Base-by-base conservation (phyloP, 2,329 filamentous ascomycete genomes). In the Epichloe amarillans region DNA sequence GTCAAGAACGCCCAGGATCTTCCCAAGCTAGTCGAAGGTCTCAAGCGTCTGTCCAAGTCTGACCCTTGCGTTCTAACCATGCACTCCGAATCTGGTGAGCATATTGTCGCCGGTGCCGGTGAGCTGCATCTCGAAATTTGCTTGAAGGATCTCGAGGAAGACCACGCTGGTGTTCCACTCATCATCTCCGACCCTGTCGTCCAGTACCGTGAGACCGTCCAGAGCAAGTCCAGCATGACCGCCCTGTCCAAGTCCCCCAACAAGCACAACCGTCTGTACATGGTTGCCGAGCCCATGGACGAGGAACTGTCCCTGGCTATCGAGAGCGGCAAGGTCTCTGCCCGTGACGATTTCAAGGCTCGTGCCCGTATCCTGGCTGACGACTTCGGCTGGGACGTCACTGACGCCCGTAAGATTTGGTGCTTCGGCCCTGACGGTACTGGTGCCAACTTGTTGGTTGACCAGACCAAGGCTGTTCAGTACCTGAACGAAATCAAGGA, bases 401-500 rank as follows among this genome's bases (percentile, higher is more conserved):
- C 93, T 65, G 93, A 98, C 73, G 93, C 93, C 74, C 89, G 94
- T 77, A 98, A 98, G 88, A 98, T 98, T 73, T 98, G 93, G 93
- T 94, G 88, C 72, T 98, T 98, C 77, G 93, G 93, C 74, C 93
- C 93, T 65, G 93, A 98, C 74, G 95, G 89, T 71, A 93, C 79
- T 68, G 93, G 93, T 73, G 85, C 93, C 82, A 98, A 98, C 84
- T 77, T 98, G 81, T 79, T 98, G 64, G 84, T 98, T 68, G 93
- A 98, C 76, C 93, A 97, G 85, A 96, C 91, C 81, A 98, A 97
- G 88, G 93, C 93, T 64, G 93, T 98, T 61, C 93, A 98, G 80
- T 98, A 97, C 84, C 82, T 98, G 68, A 93, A 88, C 79, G 93
- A 98, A 87, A 98, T 98, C 84, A 98, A 98, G 87, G 93, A 98